Conservation (phyloP, 257 asterid species). For the Eucommia ulmoides region DNA sequence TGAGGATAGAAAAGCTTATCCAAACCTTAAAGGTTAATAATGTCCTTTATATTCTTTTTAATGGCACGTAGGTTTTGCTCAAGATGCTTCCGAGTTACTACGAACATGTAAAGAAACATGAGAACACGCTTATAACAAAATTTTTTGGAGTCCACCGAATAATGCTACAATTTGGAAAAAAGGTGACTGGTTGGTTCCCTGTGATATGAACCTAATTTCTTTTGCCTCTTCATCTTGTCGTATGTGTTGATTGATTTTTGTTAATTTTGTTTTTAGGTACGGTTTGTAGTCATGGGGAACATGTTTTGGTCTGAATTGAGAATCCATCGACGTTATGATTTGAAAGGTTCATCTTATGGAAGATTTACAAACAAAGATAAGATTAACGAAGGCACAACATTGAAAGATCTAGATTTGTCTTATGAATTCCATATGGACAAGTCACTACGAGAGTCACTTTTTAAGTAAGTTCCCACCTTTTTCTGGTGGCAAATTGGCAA, state of each 20-base stretch:
- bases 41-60: no score
- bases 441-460: slow-evolving; percentile 63
- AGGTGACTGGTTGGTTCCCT: slow-evolving; percentile 37
- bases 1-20: no score
- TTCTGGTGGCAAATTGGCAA: background rate
- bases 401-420: slow-evolving; percentile 87
- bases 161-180: slow-evolving; percentile 50
- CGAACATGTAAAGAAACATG: slow-evolving; percentile 64
- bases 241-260: background rate
- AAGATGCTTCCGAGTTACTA: slow-evolving; percentile 87
- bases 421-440: slow-evolving; percentile 92
- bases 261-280: slow-evolving; percentile 49
- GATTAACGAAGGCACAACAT: slow-evolving; percentile 66
- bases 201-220: slow-evolving; percentile 3
- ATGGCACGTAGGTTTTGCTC: slow-evolving; percentile 65
- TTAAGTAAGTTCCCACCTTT: slow-evolving; percentile 34
- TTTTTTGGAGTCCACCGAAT: slow-evolving; percentile 89
- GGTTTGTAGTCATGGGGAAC: slow-evolving; percentile 96
- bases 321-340: slow-evolving; percentile 90
- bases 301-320: slow-evolving; percentile 91
- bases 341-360: slow-evolving; percentile 92
- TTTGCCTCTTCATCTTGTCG: background rate
- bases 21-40: no score
- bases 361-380: slow-evolving; percentile 72
- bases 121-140: slow-evolving; percentile 90